Percentiles rank a stretch among this genome's conserved stretches.
phyloP scores from a whole-genome alignment of 2,329 filamentous ascomycete species.

The Celoporthe dispersa region DNA sequence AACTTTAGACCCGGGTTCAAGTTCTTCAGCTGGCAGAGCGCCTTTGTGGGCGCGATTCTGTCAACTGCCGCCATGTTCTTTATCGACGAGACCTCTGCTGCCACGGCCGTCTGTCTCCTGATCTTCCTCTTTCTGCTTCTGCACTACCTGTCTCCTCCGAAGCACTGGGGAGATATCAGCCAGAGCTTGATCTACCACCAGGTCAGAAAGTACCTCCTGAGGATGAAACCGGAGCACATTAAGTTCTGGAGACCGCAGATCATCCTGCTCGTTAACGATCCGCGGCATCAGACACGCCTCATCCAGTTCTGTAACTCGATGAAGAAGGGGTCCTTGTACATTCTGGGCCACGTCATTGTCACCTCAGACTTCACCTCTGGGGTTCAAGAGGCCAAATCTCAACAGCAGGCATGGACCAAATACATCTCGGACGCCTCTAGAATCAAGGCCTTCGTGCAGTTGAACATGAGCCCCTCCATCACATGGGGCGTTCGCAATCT shows the following conservation, averaged over 20 bases:
- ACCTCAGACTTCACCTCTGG: constrained; percentile 79
- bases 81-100: constrained; percentile 80
- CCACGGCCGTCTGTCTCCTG: constrained; percentile 73
- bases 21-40: constrained; percentile 87
- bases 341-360: constrained; percentile 86
- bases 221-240: constrained; percentile 85
- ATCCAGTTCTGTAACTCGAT: constrained; percentile 92
- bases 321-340: constrained; percentile 85
- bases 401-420: constrained; percentile 82
- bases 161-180: constrained; percentile 88
- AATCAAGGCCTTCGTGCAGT: constrained; percentile 88
- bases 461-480: constrained; percentile 79
- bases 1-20: constrained; percentile 89
- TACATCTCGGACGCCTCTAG: constrained; percentile 81
- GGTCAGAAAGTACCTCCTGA: constrained; percentile 83
- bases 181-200: constrained; percentile 87
- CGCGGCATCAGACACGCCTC: constrained; percentile 78
- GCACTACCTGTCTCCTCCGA: constrained; percentile 83
- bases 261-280: constrained; percentile 80
- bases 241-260: constrained; percentile 94
- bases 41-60: constrained; percentile 72
- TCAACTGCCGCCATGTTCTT: constrained; percentile 88
- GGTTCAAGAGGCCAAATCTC: constrained; percentile 78
- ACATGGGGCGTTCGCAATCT: constrained; percentile 87
- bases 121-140: constrained; percentile 82